Evolutionary conservation across 495 filamentous ascomycete species (phyloP).

Genomic region (Evernia prunastri): DNA sequence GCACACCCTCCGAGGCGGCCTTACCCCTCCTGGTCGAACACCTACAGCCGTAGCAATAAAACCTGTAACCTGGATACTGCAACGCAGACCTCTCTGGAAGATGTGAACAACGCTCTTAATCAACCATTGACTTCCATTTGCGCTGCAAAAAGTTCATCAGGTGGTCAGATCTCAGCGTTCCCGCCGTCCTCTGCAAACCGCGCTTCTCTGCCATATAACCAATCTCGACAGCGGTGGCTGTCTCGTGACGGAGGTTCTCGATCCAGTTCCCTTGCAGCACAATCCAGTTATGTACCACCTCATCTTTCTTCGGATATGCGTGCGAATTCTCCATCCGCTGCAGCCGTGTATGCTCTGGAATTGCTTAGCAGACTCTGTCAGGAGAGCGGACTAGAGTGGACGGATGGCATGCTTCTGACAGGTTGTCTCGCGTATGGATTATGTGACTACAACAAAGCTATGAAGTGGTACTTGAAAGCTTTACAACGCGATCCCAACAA

Average conservation of each 20-base stretch:
- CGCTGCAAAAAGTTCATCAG: neutral
- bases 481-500: slow-evolving; percentile 75
- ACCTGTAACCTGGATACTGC: neutral
- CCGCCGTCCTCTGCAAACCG: neutral
- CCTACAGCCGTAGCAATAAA: slow-evolving; percentile 9
- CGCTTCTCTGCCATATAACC: neutral
- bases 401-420: slow-evolving; percentile 88
- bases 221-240: slow-evolving; percentile 12
- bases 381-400: slow-evolving; percentile 87
- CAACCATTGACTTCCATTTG: slow-evolving; percentile 3
- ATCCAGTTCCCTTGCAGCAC: neutral
- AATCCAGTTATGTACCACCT: slow-evolving; percentile 22
- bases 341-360: slow-evolving; percentile 65
- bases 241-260: slow-evolving; percentile 8
- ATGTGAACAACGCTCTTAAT: neutral
- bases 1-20: slow-evolving; percentile 17
- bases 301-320: slow-evolving; percentile 36
- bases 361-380: slow-evolving; percentile 75
- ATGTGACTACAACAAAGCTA: slow-evolving; percentile 75
- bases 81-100: neutral
- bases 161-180: slow-evolving; percentile 2
- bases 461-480: slow-evolving; percentile 85
- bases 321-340: slow-evolving; percentile 48
- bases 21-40: slow-evolving; percentile 26
- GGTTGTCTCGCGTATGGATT: slow-evolving; percentile 92